phyloP scores from a whole-genome alignment of 257 asterid species.

The Fraxinus anomala region DNA sequence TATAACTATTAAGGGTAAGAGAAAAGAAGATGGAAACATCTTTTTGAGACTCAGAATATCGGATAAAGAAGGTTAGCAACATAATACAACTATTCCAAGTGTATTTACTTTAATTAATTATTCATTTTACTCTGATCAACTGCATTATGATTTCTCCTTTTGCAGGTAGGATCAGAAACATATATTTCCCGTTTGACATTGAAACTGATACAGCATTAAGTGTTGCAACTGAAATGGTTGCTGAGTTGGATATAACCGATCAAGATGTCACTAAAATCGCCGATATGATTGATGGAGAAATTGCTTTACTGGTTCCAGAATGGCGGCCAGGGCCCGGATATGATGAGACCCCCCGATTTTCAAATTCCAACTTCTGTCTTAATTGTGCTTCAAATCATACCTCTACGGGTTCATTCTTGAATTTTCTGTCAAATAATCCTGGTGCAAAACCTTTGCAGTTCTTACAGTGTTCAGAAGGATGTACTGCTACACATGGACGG shows the following conservation, averaged over 20 bases:
- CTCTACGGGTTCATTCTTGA: slow-evolving; percentile 30
- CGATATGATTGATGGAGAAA: slow-evolving; percentile 79
- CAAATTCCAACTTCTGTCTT: slow-evolving; percentile 33
- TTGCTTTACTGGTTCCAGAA: slow-evolving; percentile 68
- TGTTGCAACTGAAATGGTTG: slow-evolving; percentile 88
- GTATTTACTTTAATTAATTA: background rate
- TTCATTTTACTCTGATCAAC: background rate
- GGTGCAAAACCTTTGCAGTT: slow-evolving; percentile 40
- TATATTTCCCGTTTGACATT: slow-evolving; percentile 77
- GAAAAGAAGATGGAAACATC: slow-evolving; percentile 68
- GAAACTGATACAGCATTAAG: slow-evolving; percentile 71
- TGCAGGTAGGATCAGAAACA: slow-evolving; percentile 75
- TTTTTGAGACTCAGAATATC: slow-evolving; percentile 77
- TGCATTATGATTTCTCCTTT: slow-evolving; percentile 15
- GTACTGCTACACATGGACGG: slow-evolving; percentile 72
- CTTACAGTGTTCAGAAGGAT: slow-evolving; percentile 45
- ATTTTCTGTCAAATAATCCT: background rate
- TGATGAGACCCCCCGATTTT: background rate
- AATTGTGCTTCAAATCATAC: slow-evolving; percentile 45
- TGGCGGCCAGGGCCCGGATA: slow-evolving; percentile 45
- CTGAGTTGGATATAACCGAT: slow-evolving; percentile 79
- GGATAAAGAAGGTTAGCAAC: slow-evolving; percentile 74
- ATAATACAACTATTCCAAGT: background rate
- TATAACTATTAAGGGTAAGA: slow-evolving; percentile 68
- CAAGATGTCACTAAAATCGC: slow-evolving; percentile 82